Base-by-base conservation (phyloP, 169 alveolate genomes). In the Perkinsus olseni region DNA sequence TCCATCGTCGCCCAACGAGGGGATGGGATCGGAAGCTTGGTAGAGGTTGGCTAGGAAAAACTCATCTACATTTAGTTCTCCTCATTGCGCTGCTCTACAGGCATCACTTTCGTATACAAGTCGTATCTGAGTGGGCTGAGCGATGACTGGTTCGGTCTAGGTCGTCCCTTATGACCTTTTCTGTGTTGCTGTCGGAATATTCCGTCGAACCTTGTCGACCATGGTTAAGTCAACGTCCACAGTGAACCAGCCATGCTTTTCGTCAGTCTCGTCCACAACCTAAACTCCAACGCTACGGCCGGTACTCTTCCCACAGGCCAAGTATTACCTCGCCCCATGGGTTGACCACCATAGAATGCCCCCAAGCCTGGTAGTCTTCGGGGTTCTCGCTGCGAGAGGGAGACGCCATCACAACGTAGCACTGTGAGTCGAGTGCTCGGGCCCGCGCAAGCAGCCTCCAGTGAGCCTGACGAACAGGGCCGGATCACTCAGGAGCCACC, bases 351-450 rank as follows among this genome's bases (percentile, higher is more conserved):
- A 94, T 93, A 38, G 97, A 96, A 93, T 96, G 97, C 0, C 97
- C 98, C 96, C 96, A 97, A 91, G 96, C 94, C 62, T 95, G 93
- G 92, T 96, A 97, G 38, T 96, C 97, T 0, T 93, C 97, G 74
- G 92, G 94, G 17, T 82, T 38, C 93, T 96, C 95, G 91, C 97
- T 95, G 21, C 92, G 40, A 31, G 97, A 98, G 39, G 97, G 96
- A 11, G 98, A 95, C 40, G 97, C 95, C 48, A 97, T 97, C 20
- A 96, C 95, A 6, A 96, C 96, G 92, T 95, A 98, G 91, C 95
- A 94, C 93, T 96, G 97, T 92, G 96, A 97, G 95, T 98, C 99
- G 1, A 98, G 95, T 6, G 99, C 98, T 92, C 99, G 95, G 50
- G 96, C 98, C 93, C 96, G 97, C 38, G 96, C 95, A 74, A 97